Percentiles rank a stretch among this genome's conserved stretches.
Conservation (phyloP, 805 yeast species). For the Ogataea saltuana region DNA sequence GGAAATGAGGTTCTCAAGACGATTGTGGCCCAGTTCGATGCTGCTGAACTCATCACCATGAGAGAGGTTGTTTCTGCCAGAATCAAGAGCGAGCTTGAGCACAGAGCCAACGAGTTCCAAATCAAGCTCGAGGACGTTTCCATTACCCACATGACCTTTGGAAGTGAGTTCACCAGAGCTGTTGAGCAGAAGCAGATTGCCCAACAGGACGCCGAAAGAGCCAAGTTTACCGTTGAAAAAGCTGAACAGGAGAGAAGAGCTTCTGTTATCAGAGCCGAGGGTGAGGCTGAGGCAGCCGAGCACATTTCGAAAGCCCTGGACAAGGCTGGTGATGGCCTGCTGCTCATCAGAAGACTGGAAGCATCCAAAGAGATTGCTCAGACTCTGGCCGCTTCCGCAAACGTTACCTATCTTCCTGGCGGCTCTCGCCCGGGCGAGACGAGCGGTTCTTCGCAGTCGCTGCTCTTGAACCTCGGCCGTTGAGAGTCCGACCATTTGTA, state of each 20-base stretch:
- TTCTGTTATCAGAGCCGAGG: slow-evolving; percentile 93
- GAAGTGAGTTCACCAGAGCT: slow-evolving; percentile 94
- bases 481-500: no score
- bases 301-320: slow-evolving; percentile 87
- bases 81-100: slow-evolving; percentile 81
- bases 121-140: slow-evolving; percentile 95
- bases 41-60: slow-evolving; percentile 96
- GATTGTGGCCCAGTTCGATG: slow-evolving; percentile 97
- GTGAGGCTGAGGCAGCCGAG: slow-evolving; percentile 99
- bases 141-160: slow-evolving; percentile 96
- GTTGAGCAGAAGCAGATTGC: slow-evolving; percentile 99
- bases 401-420: slow-evolving; percentile 85
- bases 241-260: slow-evolving; percentile 98
- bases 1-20: slow-evolving; percentile 95
- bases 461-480: slow-evolving; percentile 71
- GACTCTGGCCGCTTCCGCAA: slow-evolving; percentile 79
- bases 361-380: slow-evolving; percentile 95
- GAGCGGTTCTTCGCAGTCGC: slow-evolving; percentile 48
- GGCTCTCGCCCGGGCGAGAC: slow-evolving; percentile 41
- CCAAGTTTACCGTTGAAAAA: slow-evolving; percentile 86
- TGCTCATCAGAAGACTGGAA: slow-evolving; percentile 91
- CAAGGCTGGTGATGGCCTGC: slow-evolving; percentile 93
- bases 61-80: slow-evolving; percentile 91
- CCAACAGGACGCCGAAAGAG: slow-evolving; percentile 98
- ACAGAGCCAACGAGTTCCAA: slow-evolving; percentile 84